phyloP scores from a whole-genome alignment of 352 stramenopile species.

The Phytophthora sojae region DNA sequence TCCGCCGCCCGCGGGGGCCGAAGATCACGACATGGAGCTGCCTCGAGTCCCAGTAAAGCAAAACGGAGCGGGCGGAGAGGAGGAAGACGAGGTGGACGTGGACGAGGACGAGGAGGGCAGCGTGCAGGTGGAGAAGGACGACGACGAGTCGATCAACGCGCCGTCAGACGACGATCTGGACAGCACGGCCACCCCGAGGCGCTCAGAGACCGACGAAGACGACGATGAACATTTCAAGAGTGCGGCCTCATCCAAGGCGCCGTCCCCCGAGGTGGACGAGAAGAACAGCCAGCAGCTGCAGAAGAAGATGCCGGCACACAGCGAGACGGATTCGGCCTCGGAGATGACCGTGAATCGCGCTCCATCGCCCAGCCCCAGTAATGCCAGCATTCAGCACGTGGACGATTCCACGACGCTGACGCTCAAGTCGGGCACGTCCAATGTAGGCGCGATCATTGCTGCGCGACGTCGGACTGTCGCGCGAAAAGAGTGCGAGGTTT shows the following conservation, averaged over 20 bases:
- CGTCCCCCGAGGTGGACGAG: constrained; percentile 20
- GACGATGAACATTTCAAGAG: constrained; percentile 22
- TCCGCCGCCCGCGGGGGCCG: constrained; percentile 12
- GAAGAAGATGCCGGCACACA: constrained; percentile 20
- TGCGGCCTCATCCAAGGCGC: not conserved
- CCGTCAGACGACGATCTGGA: constrained; percentile 82
- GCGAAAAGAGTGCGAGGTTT: constrained; percentile 79
- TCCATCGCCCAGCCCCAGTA: constrained; percentile 33
- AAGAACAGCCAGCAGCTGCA: constrained; percentile 7
- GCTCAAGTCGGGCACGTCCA: constrained; percentile 65
- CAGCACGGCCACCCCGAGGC: constrained; percentile 61
- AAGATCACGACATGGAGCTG: constrained; percentile 31
- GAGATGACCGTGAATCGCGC: constrained; percentile 31
- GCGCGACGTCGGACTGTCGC: constrained; percentile 69
- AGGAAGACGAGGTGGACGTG: constrained; percentile 33
- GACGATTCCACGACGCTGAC: constrained; percentile 34
- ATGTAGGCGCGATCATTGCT: constrained; percentile 74
- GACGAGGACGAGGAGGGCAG: constrained; percentile 63
- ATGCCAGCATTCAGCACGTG: constrained; percentile 26
- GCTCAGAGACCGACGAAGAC: constrained; percentile 62
- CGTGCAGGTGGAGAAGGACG: constrained; percentile 76
- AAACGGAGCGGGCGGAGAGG: not conserved
- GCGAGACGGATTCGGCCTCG: constrained; percentile 47
- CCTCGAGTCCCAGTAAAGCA: constrained; percentile 11
- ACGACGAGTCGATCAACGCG: constrained; percentile 78